Conservation (phyloP, 148 eudicot species). For the Camellia granthamiana region DNA sequence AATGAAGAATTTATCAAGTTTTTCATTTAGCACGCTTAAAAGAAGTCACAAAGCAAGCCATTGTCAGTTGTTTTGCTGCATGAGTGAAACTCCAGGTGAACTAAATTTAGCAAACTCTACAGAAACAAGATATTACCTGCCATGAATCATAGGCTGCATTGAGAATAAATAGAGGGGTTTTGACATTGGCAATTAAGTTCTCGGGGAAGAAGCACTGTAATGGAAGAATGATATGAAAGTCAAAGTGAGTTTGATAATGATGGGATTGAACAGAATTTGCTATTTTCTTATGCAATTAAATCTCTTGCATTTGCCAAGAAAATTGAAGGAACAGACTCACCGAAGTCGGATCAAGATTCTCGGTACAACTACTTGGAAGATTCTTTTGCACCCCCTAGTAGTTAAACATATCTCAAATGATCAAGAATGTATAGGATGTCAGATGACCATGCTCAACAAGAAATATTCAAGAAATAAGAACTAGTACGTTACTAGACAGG, state of each 20-base stretch:
- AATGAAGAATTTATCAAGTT: neutral
- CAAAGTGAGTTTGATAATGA: neutral
- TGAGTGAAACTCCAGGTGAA: neutral
- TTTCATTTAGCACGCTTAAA: neutral
- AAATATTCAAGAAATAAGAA: neutral
- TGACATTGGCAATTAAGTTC: slow-evolving; percentile 63
- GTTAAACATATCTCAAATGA: neutral
- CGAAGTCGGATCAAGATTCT: slow-evolving; percentile 67
- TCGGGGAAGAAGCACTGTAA: slow-evolving; percentile 96
- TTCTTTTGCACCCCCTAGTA: slow-evolving; percentile 60
- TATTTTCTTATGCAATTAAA: neutral
- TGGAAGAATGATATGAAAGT: slow-evolving; percentile 7
- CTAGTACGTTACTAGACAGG: slow-evolving; percentile 1
- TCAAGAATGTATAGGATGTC: neutral
- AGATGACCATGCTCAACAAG: neutral
- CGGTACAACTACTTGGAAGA: slow-evolving; percentile 64
- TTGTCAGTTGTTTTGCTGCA: neutral
- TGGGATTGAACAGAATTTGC: neutral
- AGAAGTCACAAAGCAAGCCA: neutral
- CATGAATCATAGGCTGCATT: slow-evolving; percentile 96
- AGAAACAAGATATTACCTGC: slow-evolving; percentile 57
- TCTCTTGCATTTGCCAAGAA: neutral
- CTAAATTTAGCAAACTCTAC: neutral
- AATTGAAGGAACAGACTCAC: slow-evolving; percentile 39
- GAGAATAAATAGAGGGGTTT: slow-evolving; percentile 82